Evolutionary conservation across 202 grass and related monocot species (phyloP), one percentile per base, ranked within the genome.

Genomic region (Bolboschoenoplectus hybrid): DNA sequence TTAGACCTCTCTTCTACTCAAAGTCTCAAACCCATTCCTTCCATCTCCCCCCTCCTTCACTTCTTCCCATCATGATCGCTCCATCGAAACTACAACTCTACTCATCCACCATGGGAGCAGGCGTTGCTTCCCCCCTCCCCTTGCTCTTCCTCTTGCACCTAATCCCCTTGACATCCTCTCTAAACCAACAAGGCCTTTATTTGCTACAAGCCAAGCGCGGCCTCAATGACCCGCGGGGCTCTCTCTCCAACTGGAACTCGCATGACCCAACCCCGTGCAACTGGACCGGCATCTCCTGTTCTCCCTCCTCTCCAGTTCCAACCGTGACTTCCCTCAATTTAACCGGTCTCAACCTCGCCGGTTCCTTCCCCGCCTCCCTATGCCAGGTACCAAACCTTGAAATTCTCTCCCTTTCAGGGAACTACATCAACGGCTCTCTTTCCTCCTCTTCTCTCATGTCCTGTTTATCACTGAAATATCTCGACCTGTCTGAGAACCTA

Each of bases 201-300:
- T 92, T 97, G 85, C 77, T 94, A 11, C 40, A 79, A 26, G 88
- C 85, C 66, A 94, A 79, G 81, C 17, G 16, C 32, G 62, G 46
- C 13, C 78, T 97, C 32, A 71, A 34, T 19, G 91, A 94, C 53
- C 89, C 92, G 34, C 53, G 45, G 51, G 63, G 52, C 49, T 74
- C 71, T 34, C 92, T 94, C 41, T 69, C 67, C 39, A 55, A 49
- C 16, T 97, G 94, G 94, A 74, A 57, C 6, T 60, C 73, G 11
- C n/a, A 10, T 2, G 51, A 69, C 72, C 65, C 50, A 32, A 86
- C 55, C 0, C 89, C 86, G 58, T 97, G 92, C 86, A 74, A 78
- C 78, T 97, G 94, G 94, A 56, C 87, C 39, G 85, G 87, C 72
- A 87, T 97, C 8, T 17, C 85, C 7, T 97, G 92, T 84, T 81